A percentile compares a stretch with the other conserved stretches of the same genome.
Evolutionary conservation across 1,284 basidiomycete genomes (phyloP).

Genomic region (Hemileia vastatrix): DNA sequence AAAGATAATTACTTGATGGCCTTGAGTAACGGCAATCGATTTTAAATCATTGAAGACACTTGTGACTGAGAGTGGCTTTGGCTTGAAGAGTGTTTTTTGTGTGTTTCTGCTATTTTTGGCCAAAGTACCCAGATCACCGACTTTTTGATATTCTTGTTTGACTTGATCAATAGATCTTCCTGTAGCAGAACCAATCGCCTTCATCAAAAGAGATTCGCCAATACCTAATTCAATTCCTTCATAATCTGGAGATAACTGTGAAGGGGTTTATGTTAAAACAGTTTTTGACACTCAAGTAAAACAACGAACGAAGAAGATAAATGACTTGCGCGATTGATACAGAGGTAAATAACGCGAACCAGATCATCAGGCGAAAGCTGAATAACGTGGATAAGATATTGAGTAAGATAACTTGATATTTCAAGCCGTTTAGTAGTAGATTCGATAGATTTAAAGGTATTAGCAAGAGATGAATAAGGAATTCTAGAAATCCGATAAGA

Average conservation of each 20-base stretch:
- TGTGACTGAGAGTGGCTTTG: constrained; percentile 76
- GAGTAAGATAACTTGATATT: constrained; percentile 78
- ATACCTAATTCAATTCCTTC: constrained; percentile 92
- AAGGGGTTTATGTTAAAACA: background rate
- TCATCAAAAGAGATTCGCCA: constrained; percentile 86
- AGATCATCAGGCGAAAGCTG: constrained; percentile 66
- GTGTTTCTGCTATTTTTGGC: constrained; percentile 88
- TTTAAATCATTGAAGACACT: constrained; percentile 75
- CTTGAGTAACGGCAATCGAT: constrained; percentile 74
- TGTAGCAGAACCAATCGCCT: constrained; percentile 89
- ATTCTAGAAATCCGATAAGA: constrained; percentile 52
- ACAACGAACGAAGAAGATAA: background rate
- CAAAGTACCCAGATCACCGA: constrained; percentile 89
- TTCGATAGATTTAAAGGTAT: constrained; percentile 82
- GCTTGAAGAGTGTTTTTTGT: constrained; percentile 90
- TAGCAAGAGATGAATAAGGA: constrained; percentile 83
- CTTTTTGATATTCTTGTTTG: constrained; percentile 84
- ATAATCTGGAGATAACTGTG: constrained; percentile 85
- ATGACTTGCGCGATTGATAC: constrained; percentile 76
- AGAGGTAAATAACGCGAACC: constrained; percentile 83
- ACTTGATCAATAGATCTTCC: constrained; percentile 72
- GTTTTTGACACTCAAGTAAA: background rate
- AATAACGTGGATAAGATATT: constrained; percentile 81
- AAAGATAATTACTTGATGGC: constrained; percentile 58
- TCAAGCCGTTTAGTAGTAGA: constrained; percentile 91